These are phyloP conservation scores for Dillenia suffruticosa DNA, from an alignment of 164 flowering plant species.

Conservation along the genomic window DNA sequence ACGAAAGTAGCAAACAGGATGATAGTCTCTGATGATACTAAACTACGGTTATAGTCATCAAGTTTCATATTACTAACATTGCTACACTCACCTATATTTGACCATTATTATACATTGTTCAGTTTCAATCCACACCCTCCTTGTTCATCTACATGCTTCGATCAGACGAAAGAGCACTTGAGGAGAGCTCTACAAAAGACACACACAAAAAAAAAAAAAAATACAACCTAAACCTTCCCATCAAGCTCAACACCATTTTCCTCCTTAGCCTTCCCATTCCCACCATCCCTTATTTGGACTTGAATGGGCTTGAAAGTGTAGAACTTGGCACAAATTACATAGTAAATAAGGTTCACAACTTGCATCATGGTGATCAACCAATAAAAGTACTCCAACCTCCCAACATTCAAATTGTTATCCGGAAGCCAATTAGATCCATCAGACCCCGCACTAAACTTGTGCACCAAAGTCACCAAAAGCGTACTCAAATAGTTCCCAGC, in stretches of 20 bases:
- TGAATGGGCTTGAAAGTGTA: constrained; percentile 58
- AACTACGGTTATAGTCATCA: too few relatives aligned
- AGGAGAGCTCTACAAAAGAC: too few relatives aligned
- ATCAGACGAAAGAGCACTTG: too few relatives aligned
- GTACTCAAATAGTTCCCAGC: constrained; percentile 61
- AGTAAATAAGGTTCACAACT: constrained; percentile 44
- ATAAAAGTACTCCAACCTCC: constrained; percentile 64
- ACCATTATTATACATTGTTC: too few relatives aligned
- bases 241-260: constrained; percentile 27
- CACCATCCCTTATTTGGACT: constrained; percentile 13
- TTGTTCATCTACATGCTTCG: too few relatives aligned
- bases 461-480: constrained; percentile 46
- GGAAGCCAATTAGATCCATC: constrained; percentile 59
- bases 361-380: constrained; percentile 59
- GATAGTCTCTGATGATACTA: too few relatives aligned
- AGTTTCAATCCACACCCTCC: too few relatives aligned
- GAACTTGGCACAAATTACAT: constrained; percentile 38
- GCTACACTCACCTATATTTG: too few relatives aligned
- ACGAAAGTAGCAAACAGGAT: too few relatives aligned
- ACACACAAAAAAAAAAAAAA: too few relatives aligned
- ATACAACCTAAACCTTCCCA: constrained; percentile 14
- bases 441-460: constrained; percentile 35
- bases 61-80: too few relatives aligned
- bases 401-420: constrained; percentile 44
- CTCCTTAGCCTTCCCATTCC: not conserved